Evolutionary conservation across 1,284 basidiomycete species (phyloP).

Genomic region (Malassezia dermatis): DNA sequence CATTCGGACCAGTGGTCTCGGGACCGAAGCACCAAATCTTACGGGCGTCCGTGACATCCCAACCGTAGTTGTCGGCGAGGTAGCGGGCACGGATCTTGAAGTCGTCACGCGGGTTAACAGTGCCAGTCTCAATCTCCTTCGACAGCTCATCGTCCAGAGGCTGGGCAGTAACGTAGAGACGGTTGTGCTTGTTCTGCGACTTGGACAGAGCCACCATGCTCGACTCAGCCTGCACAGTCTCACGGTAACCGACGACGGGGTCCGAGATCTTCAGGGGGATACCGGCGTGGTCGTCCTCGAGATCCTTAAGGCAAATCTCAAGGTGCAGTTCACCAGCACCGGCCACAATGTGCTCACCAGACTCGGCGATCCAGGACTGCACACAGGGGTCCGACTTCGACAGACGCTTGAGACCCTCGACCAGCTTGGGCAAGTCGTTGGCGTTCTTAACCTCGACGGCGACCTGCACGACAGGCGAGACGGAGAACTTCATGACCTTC

Average conservation of each 20-base stretch:
- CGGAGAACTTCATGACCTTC: constrained; percentile 86
- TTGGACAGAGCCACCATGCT: constrained; percentile 94
- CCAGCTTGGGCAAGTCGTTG: constrained; percentile 95
- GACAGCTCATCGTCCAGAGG: constrained; percentile 90
- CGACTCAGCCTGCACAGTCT: constrained; percentile 93
- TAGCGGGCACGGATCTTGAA: constrained; percentile 91
- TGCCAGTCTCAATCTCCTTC: constrained; percentile 80
- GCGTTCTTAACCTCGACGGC: constrained; percentile 99
- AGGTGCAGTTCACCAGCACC: constrained; percentile 98
- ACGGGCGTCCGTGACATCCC: constrained; percentile 98
- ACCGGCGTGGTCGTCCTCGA: constrained; percentile 98
- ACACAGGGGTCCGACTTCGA: constrained; percentile 99
- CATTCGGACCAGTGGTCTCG: constrained; percentile 91
- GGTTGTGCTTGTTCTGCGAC: constrained; percentile 99
- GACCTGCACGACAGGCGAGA: constrained; percentile 97
- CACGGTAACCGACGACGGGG: constrained; percentile 95
- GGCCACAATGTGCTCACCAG: constrained; percentile 96
- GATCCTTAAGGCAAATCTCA: constrained; percentile 99
- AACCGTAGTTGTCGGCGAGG: constrained; percentile 90
- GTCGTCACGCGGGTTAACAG: constrained; percentile 84
- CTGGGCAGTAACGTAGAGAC: constrained; percentile 84
- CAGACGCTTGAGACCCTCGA: constrained; percentile 99
- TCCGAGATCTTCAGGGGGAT: constrained; percentile 98
- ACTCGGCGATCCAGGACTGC: constrained; percentile 83
- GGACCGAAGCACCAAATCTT: constrained; percentile 99